Conservation (phyloP, 2,329 filamentous ascomycete species). For the Fusarium haematococcum region DNA sequence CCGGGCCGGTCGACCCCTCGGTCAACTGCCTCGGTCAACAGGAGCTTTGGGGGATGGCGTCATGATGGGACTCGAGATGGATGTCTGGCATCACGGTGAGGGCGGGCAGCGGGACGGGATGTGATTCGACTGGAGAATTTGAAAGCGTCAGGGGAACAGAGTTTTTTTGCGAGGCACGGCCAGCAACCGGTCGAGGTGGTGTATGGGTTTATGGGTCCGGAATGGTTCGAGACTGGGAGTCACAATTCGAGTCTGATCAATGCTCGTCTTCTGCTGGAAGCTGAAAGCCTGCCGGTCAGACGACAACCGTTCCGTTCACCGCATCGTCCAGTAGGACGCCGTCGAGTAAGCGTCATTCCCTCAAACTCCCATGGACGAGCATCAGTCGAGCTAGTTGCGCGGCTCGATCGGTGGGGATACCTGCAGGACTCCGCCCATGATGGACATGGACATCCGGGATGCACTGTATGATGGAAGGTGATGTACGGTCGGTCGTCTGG, state of each 20-base stretch:
- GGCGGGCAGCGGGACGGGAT: slow-evolving; percentile 18
- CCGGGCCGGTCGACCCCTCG: slow-evolving; percentile 21
- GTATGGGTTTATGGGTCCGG: neutral
- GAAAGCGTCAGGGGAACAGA: slow-evolving; percentile 33
- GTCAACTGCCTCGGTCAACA: slow-evolving; percentile 12
- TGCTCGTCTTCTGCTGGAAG: neutral
- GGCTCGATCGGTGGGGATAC: slow-evolving; percentile 43
- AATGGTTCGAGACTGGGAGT: slow-evolving; percentile 3
- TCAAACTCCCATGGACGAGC: slow-evolving; percentile 39
- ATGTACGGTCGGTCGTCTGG: neutral
- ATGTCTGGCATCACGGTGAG: slow-evolving; percentile 35
- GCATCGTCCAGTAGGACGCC: slow-evolving; percentile 39
- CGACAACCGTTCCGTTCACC: slow-evolving; percentile 31
- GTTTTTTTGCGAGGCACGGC: slow-evolving; percentile 6
- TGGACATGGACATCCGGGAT: slow-evolving; percentile 28
- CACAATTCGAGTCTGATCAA: neutral
- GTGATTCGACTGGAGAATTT: slow-evolving; percentile 34
- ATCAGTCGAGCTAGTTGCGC: slow-evolving; percentile 25
- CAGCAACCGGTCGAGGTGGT: neutral
- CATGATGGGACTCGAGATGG: slow-evolving; percentile 34
- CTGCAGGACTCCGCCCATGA: slow-evolving; percentile 40
- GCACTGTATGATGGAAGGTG: slow-evolving; percentile 1
- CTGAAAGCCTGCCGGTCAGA: slow-evolving; percentile 20
- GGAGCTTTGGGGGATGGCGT: slow-evolving; percentile 40
- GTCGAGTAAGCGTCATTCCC: slow-evolving; percentile 47